Base-by-base conservation (phyloP, 1,284 basidiomycete genomes). In the Malassezia pachydermatis region DNA sequence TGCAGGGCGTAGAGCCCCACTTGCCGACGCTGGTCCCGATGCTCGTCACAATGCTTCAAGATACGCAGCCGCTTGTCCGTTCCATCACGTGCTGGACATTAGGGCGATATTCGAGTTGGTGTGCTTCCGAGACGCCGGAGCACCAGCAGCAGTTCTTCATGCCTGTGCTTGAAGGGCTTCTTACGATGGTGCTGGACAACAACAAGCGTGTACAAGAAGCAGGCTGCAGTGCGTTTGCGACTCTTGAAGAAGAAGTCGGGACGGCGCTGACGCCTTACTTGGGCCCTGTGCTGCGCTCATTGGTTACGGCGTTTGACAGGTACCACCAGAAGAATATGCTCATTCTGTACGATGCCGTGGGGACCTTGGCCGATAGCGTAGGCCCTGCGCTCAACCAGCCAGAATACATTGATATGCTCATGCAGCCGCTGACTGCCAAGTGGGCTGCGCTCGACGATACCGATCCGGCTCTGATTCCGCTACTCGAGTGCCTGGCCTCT, bases 141-240 rank as follows among this genome's bases (percentile, higher is more conserved):
- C 88, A 95, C 75, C 85, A 84, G 75, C 82, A 79, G 53, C 79
- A 79, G 47, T 96, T 84, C 76, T 96, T 98, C 70, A 82, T 96
- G 24, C 92, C 94, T 0, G 89, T 88, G 22, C 86, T 98, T 82
- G 92, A 98, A 78, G 94, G 90, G 20, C 87, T 96, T 74, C 81
- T 99, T 51, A 82, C 84, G 51, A 96, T 92, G 86, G 89, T 96
- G n/a, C 78, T 98, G 43, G 94, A 99, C 73, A 86, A 87, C 74
- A 98, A 98, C 77, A 98, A 99, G 76, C 85, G 90, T 17, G 94
- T 99, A 0, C 94, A 99, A 75, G 94, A 99, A 75, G 94, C 94
- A 1, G 94, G 94, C 16, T 99, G 94, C 75, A 89, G 86, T 58
- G 94, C 94, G 0, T 98, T 99, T 70, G 94, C 94, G 2, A 98